Base-by-base conservation (phyloP, 1,139 yeast species). In the Debaryomycetaceae sp. region DNA sequence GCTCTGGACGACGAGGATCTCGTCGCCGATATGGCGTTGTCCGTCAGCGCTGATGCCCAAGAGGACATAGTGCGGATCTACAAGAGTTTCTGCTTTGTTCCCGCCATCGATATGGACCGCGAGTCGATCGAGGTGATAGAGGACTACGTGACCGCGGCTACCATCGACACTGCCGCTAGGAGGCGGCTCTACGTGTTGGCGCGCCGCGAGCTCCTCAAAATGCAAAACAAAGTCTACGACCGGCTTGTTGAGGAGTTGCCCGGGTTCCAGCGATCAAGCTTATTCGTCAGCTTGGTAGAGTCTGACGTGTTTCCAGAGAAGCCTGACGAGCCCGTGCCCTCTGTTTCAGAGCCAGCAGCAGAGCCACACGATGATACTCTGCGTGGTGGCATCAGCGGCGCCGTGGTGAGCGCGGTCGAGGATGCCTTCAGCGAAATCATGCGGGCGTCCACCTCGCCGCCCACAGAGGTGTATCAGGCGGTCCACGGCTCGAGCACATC, bases 361-460 rank as follows among this genome's bases (percentile, higher is more conserved):
- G 10, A 26, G 4, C 14, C 11, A 9, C 10, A 6, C 14, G 20
- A 20, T n/a, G 29, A 5, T n/a, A 7, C 13, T 9, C 47, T 51
- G 0, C 38, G 39, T 10, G 52, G 55, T 25, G 45, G 44, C 16
- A 61, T 58, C 4, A 64, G 68, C 32, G 64, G 65, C 2, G 67
- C 57, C n/a, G 79, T 74, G 0, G 49, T 77, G 3, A 58, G 61
- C 33, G 89, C 86, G 0, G 82, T 83, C 12, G 88, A 82, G 47
- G 78, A 75, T 46, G 91, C 86, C 2, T 67, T 83, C 38, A 71
- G 72, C 15, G 76, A 78, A 40, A 80, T 83, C 30, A 75, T 80
- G 68, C 57, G 58, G 17, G 51, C 39, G 7, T 27, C 30, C 19
- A 23, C 29, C 4, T 27, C n/a, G n/a, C n/a, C n/a, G n/a, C n/a